Base-by-base conservation (phyloP, 306 rosid species). In the Sophora flavescens region DNA sequence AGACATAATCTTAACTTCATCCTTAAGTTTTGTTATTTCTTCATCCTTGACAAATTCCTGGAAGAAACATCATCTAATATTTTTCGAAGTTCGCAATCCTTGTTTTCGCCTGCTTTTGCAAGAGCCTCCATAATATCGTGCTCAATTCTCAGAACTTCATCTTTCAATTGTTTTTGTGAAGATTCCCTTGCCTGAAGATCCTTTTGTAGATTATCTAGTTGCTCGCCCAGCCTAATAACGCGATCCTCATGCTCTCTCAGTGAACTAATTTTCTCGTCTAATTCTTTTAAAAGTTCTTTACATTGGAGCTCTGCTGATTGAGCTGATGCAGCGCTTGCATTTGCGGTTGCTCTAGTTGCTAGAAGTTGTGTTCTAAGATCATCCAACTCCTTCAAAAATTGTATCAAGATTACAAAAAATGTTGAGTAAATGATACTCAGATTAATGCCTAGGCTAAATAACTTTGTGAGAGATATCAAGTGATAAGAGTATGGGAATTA, bases 121-220 rank as follows among this genome's bases (percentile, higher is more conserved):
- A 96, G 83, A 79, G 98, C 93, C 61, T 88, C 85, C 96, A 77
- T 88, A 26, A 96, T 96, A 57, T 96, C 98, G 1, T 75, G 86
- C 81, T 96, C 99, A 53, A 93, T 68, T 84, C 98, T 92, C 68
- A 86, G 36, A 82, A 96, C 89, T 45, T 93, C 96, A 41, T 91
- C 98, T 81, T 83, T 93, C 82, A 93, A 89, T 83, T 96, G 97
- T 79, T 89, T 89, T 78, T 96, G 99, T 6, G 98, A 93, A 79
- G 84, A 91, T 78, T 96, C 99, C 78, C 98, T 90, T 15, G 93
- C 87, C 70, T 85, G 86, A 78, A 92, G 93, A 75, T 93, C 94
- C 80, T 86, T 96, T 72, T 87, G 99, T 64, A 96, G 91, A 56
- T 61, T 84, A 41, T 93, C 98, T 12, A 96, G 79, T 80, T 92